phyloP scores from a whole-genome alignment of 1,284 basidiomycete species.

The Trametes sp. region DNA sequence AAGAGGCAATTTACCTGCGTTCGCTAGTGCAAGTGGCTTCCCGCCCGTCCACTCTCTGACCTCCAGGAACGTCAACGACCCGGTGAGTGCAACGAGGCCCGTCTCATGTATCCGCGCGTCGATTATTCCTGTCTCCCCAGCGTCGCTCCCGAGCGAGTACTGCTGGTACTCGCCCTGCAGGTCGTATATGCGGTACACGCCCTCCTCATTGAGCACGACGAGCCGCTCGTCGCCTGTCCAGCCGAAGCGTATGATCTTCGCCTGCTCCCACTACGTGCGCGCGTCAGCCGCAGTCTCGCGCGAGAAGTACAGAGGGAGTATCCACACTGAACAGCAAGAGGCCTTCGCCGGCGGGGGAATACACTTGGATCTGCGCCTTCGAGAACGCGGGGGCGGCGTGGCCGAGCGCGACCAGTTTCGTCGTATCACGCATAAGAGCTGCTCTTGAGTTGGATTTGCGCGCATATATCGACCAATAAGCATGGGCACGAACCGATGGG shows the following conservation, averaged over 20 bases:
- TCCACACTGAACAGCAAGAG: slow-evolving; percentile 74
- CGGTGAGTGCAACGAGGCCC: slow-evolving; percentile 88
- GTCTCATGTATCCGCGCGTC: slow-evolving; percentile 87
- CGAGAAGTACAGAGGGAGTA: slow-evolving; percentile 44
- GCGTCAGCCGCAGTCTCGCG: slow-evolving; percentile 25
- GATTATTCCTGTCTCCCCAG: slow-evolving; percentile 85
- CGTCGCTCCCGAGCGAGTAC: slow-evolving; percentile 85
- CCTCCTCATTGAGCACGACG: slow-evolving; percentile 91
- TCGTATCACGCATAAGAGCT: slow-evolving; percentile 90
- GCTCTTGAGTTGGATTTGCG: slow-evolving; percentile 4
- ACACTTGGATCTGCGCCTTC: slow-evolving; percentile 82
- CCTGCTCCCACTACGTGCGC: slow-evolving; percentile 79
- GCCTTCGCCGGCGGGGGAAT: slow-evolving; percentile 76
- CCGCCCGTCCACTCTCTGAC: slow-evolving; percentile 87
- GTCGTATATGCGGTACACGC: slow-evolving; percentile 90
- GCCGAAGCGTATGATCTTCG: slow-evolving; percentile 81
- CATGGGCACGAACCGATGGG: slow-evolving; percentile 72
- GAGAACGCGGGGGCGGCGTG: slow-evolving; percentile 65
- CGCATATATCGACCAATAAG: slow-evolving; percentile 8
- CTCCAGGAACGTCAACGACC: slow-evolving; percentile 81
- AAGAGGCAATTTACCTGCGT: slow-evolving; percentile 62
- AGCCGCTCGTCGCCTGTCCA: slow-evolving; percentile 86
- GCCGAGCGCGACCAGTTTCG: slow-evolving; percentile 81
- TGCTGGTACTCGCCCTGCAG: slow-evolving; percentile 88
- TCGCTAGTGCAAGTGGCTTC: slow-evolving; percentile 70